Base-by-base conservation (phyloP, 2,329 filamentous ascomycete genomes). In the Hypocrella siamensis region DNA sequence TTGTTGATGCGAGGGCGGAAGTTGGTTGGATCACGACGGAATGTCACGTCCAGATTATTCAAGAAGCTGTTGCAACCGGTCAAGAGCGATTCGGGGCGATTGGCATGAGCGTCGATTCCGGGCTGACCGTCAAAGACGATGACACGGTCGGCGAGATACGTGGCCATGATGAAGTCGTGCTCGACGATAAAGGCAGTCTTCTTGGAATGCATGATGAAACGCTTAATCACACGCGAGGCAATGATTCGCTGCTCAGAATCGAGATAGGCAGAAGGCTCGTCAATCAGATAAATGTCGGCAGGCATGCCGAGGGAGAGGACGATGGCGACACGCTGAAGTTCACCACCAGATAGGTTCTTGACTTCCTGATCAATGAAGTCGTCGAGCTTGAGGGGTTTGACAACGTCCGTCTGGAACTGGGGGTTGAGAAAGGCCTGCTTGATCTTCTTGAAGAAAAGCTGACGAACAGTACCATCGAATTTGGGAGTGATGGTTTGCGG, bases 311-410 rank as follows among this genome's bases (percentile, higher is more conserved):
- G 79, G n/a, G 90, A 79, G 35, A 98, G 72, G 22, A 98, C 88
- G 49, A 98, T 96, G 55, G 88, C 88, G 31, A 98, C 92, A 73
- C 92, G 85, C 61, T 98, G 90, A 68, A 98, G 67, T 75, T 98
- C 90, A 81, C 90, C 90, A 71, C 90, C 90, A 34, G 90, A 98
- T 54, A 98, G 64, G 59, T 96, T 93, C 68, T 94, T 93, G 44
- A 98, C 90, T 63, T 98, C 92, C 59, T 98, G 90, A 54, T 98
- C 90, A 51, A 98, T 96, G 59, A 98, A 98, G 53, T 96, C 90
- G 32, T 98, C 90, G 38, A 98, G 76, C 65, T 93, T 94, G 38
- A 98, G 73, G n/a, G 92, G 90, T 67, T 96, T 96, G 64, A 96
- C 92, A 35, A 98, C 92, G 56, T 98, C 90, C 11, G 90, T 98